Evolutionary conservation across 2,329 filamentous ascomycete genomes (phyloP).

Genomic region (Cyphellophora attinorum): DNA sequence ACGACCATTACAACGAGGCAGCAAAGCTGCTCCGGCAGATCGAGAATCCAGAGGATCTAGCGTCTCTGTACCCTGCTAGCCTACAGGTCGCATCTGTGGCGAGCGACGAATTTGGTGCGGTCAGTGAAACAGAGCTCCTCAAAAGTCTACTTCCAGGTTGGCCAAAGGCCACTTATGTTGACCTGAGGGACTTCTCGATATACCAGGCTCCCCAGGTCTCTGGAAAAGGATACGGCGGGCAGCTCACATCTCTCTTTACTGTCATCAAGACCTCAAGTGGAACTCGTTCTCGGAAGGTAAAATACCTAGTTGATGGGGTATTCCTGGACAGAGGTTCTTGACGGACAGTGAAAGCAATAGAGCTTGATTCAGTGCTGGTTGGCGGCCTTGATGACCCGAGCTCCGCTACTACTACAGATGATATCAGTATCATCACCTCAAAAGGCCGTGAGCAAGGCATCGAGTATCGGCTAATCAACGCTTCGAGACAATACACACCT

Average conservation of each 20-base stretch:
- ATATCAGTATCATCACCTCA: conserved; percentile 52
- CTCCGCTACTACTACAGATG: conserved; percentile 36
- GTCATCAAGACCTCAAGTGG: not conserved
- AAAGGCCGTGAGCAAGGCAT: conserved; percentile 27
- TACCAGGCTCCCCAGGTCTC: not conserved
- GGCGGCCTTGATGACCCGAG: conserved; percentile 51
- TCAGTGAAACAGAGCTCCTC: too few relatives aligned
- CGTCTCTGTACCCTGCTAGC: too few relatives aligned
- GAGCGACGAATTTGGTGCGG: too few relatives aligned
- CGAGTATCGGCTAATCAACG: conserved; percentile 54
- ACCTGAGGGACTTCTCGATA: not conserved
- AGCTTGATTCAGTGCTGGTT: conserved; percentile 52
- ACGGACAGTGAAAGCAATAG: conserved; percentile 45
- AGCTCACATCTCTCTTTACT: not conserved
- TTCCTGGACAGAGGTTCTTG: conserved; percentile 35
- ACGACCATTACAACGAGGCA: too few relatives aligned
- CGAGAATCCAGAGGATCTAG: too few relatives aligned
- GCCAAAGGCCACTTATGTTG: too few relatives aligned
- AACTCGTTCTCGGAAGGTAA: too few relatives aligned
- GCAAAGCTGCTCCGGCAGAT: too few relatives aligned
- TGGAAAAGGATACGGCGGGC: not conserved
- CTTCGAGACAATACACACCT: conserved; percentile 50
- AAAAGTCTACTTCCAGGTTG: too few relatives aligned
- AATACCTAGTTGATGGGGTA: conserved; percentile 47
- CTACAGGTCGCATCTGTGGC: too few relatives aligned